Base-by-base conservation (phyloP, 2,329 filamentous ascomycete species). In the Pseudogymnoascus sp. region DNA sequence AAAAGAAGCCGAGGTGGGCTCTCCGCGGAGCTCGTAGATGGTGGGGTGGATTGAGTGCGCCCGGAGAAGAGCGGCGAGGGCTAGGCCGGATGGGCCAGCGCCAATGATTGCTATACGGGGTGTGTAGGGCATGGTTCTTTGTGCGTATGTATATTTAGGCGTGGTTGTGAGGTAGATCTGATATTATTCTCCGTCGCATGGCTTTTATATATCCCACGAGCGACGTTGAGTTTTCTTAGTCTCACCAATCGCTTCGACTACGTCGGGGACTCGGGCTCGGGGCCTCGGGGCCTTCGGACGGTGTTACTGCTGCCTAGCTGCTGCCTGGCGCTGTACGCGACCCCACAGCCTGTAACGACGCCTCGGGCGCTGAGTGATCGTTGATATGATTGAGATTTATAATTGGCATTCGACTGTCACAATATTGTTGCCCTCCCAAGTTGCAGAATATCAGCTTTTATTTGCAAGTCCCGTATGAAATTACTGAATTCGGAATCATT, bases 31-130 rank as follows among this genome's bases (percentile, higher is more conserved):
- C 39, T 78, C 76, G 37, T 71, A 76, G 52, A 78, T 68, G 3
- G 69, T 74, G 60, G 71, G 72, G 2, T 69, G 69, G 41, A 77
- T 68, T 60, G 68, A 64, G 37, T 73, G 67, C 59, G 73, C 69
- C 63, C 80, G 74, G 4, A 84, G 76, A 11, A 82, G 73, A 21
- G 73, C 71, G 23, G 74, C 79, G 4, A 83, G 74, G 0, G 78
- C 78, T 0, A 83, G 74, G 29, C 80, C 81, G 1, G 72, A 72
- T 0, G 78, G 78, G 10, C 79, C 79, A 10, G 69, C 77, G 61
- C 78, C 79, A 31, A 80, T 65, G 43, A 81, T 79, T 60, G 78
- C 78, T 29, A 81, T 78, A 31, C 65, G 64, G 4, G 62, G 63
- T 29, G 43, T 29, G 7, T 49, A 49, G 6, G 45, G 23, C 43